These are phyloP conservation scores for Nitzschia sp. DNA, from an alignment of 108 stramenopile species.

Conservation along the genomic window DNA sequence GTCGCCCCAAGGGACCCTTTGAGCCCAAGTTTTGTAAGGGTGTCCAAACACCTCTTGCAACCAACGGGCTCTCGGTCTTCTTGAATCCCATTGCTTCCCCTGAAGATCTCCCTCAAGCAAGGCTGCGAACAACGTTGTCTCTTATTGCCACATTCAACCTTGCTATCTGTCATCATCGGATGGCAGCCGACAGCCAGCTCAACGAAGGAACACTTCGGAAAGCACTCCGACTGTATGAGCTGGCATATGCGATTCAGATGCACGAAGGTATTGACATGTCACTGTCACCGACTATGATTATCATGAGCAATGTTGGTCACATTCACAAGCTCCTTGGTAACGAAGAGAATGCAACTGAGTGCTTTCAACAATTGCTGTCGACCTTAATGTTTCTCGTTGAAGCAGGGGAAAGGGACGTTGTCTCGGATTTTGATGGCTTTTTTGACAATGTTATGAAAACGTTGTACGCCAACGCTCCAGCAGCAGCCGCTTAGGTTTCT, in stretches of 20 bases:
- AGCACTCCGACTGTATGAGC: constrained; percentile 24
- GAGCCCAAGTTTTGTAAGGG: constrained; percentile 11
- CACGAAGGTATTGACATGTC: constrained; percentile 24
- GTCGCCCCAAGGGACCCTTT: constrained; percentile 6
- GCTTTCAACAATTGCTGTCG: constrained; percentile 32
- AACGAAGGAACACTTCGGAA: constrained; percentile 10
- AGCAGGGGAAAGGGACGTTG: constrained; percentile 8
- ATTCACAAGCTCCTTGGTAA: constrained; percentile 18
- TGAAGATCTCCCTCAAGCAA: constrained; percentile 2
- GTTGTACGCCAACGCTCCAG: constrained; percentile 16
- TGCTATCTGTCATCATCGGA: constrained; percentile 21
- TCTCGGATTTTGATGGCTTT: constrained; percentile 20
- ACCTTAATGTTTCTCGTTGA: constrained; percentile 31
- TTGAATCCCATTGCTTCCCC: constrained; percentile 16
- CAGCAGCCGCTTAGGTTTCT: constrained; percentile 7
- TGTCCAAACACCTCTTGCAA: background rate
- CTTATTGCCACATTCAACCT: constrained; percentile 19
- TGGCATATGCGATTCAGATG: constrained; percentile 24
- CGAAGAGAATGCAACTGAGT: constrained; percentile 16
- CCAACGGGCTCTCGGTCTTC: constrained; percentile 14
- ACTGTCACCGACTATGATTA: constrained; percentile 19
- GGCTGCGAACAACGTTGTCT: constrained; percentile 1
- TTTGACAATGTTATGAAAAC: constrained; percentile 23
- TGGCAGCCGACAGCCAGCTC: background rate
- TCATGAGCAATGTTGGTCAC: constrained; percentile 25